Conservation (phyloP, 192 early-diverging fungal genomes). For the Mortierella antarctica region DNA sequence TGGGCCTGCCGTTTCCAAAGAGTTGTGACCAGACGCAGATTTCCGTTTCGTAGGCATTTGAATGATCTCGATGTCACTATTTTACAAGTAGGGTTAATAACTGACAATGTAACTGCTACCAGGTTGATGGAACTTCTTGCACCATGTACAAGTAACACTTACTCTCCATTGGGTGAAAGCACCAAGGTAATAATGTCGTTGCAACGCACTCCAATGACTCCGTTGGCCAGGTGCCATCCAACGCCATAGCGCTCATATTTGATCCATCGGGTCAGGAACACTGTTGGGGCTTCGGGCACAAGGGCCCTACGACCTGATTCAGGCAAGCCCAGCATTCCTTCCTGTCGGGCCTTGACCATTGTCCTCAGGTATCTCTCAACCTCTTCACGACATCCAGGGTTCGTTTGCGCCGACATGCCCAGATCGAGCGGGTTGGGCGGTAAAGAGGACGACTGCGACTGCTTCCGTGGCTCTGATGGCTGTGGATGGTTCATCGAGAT, state of each 20-base stretch:
- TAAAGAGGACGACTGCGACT: background rate
- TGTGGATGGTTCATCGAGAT: conserved; percentile 14
- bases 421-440: no score
- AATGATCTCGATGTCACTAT: conserved; percentile 43
- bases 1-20: background rate
- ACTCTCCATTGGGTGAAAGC: conserved; percentile 67
- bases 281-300: conserved; percentile 25
- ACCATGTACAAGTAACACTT: conserved; percentile 18
- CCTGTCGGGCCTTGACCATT: conserved; percentile 9
- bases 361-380: conserved; percentile 11
- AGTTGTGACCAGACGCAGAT: background rate
- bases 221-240: conserved; percentile 89
- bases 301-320: background rate
- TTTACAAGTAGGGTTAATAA: background rate
- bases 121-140: background rate
- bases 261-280: conserved; percentile 92
- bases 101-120: background rate
- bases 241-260: conserved; percentile 91
- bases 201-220: conserved; percentile 84
- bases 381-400: conserved; percentile 11
- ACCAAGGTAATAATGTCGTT: conserved; percentile 89
- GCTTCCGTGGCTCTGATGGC: conserved; percentile 8
- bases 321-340: background rate
- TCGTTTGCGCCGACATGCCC: background rate
- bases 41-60: background rate